These are phyloP conservation scores for Saccharomycopsis sp. DNA, from an alignment of 805 yeast species.

Conservation along the genomic window DNA sequence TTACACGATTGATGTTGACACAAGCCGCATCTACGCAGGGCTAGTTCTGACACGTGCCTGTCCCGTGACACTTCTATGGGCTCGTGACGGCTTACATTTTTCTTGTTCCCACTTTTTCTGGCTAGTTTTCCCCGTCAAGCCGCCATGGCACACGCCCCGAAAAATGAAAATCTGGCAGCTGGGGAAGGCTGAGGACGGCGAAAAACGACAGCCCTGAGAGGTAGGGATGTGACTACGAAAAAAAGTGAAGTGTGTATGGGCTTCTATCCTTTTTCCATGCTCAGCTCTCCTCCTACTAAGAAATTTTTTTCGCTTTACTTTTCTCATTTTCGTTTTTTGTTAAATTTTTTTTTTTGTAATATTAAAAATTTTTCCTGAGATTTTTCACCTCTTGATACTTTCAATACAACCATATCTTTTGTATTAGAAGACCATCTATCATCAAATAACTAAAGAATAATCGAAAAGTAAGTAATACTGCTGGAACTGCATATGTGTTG, in stretches of 20 bases:
- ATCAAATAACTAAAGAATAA: neutral
- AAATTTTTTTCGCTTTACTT: neutral
- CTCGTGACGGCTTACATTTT: neutral
- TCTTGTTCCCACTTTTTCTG: neutral
- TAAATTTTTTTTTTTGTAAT: constrained; percentile 1
- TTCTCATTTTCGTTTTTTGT: neutral
- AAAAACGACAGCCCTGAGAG: no score
- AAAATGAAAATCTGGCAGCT: neutral
- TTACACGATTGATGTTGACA: no score
- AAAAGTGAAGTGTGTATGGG: neutral
- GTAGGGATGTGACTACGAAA: neutral
- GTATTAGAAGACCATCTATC: constrained; percentile 1
- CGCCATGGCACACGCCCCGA: no score
- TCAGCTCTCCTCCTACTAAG: neutral
- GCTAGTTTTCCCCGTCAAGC: neutral
- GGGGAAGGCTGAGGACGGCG: no score
- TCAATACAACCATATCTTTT: neutral
- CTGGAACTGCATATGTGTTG: neutral
- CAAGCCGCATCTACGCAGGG: no score
- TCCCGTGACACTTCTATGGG: neutral
- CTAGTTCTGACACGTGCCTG: neutral
- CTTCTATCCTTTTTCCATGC: neutral
- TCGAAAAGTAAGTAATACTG: constrained; percentile 1
- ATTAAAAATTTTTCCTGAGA: neutral
- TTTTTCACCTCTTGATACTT: constrained; percentile 1